Base-by-base conservation (phyloP, 805 yeast genomes). In the Candida coquimbonensis region DNA sequence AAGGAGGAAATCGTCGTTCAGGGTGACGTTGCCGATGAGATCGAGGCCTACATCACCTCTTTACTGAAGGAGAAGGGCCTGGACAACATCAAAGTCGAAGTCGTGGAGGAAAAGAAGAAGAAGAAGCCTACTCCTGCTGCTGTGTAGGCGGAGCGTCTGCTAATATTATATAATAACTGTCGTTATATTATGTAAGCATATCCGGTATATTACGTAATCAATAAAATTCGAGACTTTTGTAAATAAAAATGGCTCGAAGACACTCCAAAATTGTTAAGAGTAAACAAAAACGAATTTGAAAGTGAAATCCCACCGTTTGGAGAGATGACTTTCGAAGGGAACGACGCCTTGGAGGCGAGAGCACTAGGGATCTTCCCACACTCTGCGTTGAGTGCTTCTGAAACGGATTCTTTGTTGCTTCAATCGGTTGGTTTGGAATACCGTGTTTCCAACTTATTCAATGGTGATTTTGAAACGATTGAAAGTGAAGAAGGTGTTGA, bases 1-100 rank as follows among this genome's bases (percentile, higher is more conserved):
- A 87, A 85, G 63, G 96, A 91, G 51, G 98, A 90, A 61, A 79
- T 90, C 46, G 77, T 87, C 48, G 83, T 90, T 49, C 97, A 90
- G 69, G 98, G 98, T 57, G 98, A 91, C 65, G 93, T 90, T 38
- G 84, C 89, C 47, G 96, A 89, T 53, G 96, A 84, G 57, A 93
- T 89, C 27, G 95, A 86, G 61, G 84, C 69, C 7, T 85, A 84
- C 55, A 77, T 90, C 50, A 77, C 73, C 42, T 77, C 75, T 39
- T 67, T 88, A 54, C 71, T 90, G 54, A 80, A 81, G 54, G 93
- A 87, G 55, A 84, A 87, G 66, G 96, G 95, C 0, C 67, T 91
- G 53, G 73, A 78, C 42, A 87, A 84, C 49, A 85, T 90, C 50
- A 88, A 88, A 66, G 91, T 90, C n/a, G 96, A 89, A 65, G 85